These are phyloP conservation scores for Ambrosia artemisiifolia DNA, from an alignment of 129 eudicot genomes.

Conservation along the genomic window DNA sequence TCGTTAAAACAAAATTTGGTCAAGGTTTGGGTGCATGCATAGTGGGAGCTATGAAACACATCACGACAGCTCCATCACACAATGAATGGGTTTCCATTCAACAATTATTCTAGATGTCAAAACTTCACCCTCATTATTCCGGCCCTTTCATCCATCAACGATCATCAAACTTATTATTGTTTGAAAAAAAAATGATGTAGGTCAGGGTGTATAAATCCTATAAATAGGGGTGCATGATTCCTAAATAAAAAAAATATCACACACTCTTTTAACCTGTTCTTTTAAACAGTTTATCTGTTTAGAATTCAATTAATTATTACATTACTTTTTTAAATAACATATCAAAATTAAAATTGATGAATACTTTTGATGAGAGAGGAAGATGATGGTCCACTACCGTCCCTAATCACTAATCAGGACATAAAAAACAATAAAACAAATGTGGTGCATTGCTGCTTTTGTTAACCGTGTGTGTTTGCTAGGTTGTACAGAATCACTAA, in stretches of 20 bases:
- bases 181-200: background rate
- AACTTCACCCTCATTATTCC: constrained; percentile 14
- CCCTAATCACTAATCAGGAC: no score
- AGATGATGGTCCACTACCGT: constrained; percentile 13
- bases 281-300: background rate
- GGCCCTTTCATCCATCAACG: background rate
- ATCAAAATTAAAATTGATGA: background rate
- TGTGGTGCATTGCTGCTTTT: constrained; percentile 15
- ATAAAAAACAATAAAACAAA: no score
- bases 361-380: background rate
- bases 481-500: constrained; percentile 30
- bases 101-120: constrained; percentile 2
- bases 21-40: background rate
- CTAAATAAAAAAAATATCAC: background rate
- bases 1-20: background rate
- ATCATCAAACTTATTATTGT: background rate
- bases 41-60: background rate
- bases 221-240: no score
- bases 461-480: constrained; percentile 16
- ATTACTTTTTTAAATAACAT: no score
- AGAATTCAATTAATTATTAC: no score
- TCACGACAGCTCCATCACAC: constrained; percentile 28
- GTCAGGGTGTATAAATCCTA: no score
- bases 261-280: background rate
- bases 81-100: constrained; percentile 29